These are phyloP conservation scores for Xylaria bambusicola DNA, from an alignment of 495 filamentous ascomycete species.

Conservation along the genomic window DNA sequence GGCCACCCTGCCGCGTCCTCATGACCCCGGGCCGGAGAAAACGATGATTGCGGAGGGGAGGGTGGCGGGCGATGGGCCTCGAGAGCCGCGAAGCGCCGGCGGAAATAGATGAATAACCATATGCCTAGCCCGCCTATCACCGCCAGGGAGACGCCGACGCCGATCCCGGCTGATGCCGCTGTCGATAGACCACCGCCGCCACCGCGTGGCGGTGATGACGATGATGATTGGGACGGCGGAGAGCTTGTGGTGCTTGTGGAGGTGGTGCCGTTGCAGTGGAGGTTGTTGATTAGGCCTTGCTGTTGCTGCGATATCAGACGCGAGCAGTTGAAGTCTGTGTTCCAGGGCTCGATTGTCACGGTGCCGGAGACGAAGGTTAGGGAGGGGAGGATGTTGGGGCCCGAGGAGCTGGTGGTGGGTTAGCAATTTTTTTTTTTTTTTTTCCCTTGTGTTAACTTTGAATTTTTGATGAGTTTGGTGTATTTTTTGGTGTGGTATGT, in stretches of 20 bases:
- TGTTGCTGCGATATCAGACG: background rate
- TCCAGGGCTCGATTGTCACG: background rate
- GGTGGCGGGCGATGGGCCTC: background rate
- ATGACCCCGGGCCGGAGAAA: no score
- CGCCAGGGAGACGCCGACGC: background rate
- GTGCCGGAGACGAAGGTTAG: background rate
- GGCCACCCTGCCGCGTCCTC: no score
- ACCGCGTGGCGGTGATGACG: background rate
- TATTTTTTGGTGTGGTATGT: no score
- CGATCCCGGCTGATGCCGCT: background rate
- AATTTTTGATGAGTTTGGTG: no score
- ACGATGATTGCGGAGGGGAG: background rate
- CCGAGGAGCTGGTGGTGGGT: background rate
- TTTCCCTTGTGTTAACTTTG: no score
- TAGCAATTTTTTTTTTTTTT: no score
- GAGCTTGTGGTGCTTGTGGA: no score
- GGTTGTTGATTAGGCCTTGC: background rate
- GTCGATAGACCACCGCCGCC: background rate
- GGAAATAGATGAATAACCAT: background rate
- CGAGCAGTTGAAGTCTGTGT: background rate
- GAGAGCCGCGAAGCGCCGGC: background rate
- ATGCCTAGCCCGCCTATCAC: background rate
- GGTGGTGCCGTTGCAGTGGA: background rate
- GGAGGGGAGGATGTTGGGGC: constrained; percentile 8
- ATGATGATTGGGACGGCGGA: background rate